Evolutionary conservation across 345 rosid genomes (phyloP), one percentile per base, ranked within the genome.

Genomic region (Citrus reticulata): DNA sequence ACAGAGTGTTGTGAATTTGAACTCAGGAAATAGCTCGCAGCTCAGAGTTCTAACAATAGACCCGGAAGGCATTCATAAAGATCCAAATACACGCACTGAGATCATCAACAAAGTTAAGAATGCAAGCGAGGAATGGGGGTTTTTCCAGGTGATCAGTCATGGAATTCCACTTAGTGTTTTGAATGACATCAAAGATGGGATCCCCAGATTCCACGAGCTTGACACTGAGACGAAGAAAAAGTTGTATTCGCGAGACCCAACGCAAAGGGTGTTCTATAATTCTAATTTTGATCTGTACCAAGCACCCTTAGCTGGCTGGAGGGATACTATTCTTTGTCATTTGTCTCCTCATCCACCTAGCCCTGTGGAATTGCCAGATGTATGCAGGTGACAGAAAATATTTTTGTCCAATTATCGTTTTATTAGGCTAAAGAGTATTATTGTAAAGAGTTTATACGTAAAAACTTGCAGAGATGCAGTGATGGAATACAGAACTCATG

Each of bases 111-210:
- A 78, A 61, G 54, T 76, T 17, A 11, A 29, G 25, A 72, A 49
- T 17, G 83, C 87, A 6, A 46, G 54, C 20, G 49, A 24, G 58
- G 70, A 42, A 32, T 78, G 83, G 81, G 83, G 86, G 1, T 78
- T 85, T 67, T 85, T 85, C 55, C 83, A 79, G 37, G 55, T 75
- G 2, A 34, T 77, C 46, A 82, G 73, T 46, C 82, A 83, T 27
- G 81, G 83, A 32, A 78, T 78, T 61, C 75, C 81, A 0, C 37
- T 24, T 1, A 59, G 35, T 27, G 66, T 79, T 29, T 20, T 83
- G 46, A 46, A 79, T 19, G 79, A 70, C 62, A 70, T 78, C 71
- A 75, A 62, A 14, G 57, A 51, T 14, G 83, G 65, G 24, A 39
- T 78, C 4, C 81, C 79, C 6, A 49, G 73, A 32, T 85, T 82